A percentile compares a stretch with the other conserved stretches of the same genome.
phyloP scores from a whole-genome alignment of 257 asterid species.

The Linderniella brevidens region DNA sequence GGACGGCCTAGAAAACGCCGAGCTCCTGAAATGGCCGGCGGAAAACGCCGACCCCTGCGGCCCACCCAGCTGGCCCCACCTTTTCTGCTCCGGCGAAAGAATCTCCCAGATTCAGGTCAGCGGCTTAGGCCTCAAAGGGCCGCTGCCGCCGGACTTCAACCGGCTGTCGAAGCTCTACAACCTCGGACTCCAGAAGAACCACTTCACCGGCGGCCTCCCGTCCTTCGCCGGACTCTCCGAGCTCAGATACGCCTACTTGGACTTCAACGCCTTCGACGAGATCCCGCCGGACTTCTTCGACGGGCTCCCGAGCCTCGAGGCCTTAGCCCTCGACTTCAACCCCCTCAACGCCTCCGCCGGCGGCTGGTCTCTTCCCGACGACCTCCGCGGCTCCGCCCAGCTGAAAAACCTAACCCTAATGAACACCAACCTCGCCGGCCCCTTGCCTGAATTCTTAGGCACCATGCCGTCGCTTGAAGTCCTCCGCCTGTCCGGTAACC shows the following conservation, averaged over 20 bases:
- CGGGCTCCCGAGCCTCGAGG: conserved; percentile 67
- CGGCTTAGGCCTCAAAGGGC: conserved; percentile 59
- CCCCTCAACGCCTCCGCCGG: conserved; percentile 46
- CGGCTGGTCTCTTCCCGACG: conserved; percentile 65
- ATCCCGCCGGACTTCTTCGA: conserved; percentile 68
- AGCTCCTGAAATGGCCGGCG: conserved; percentile 63
- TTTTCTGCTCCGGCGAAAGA: conserved; percentile 34
- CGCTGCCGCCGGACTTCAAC: conserved; percentile 54
- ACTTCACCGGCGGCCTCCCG: conserved; percentile 57
- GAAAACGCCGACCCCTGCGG: conserved; percentile 64
- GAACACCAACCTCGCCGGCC: conserved; percentile 49
- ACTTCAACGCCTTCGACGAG: conserved; percentile 50
- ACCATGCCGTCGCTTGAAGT: conserved; percentile 60
- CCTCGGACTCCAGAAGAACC: conserved; percentile 59
- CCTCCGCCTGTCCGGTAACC: conserved; percentile 38
- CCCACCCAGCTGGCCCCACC: conserved; percentile 62
- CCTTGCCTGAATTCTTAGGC: conserved; percentile 65
- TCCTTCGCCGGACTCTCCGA: conserved; percentile 54
- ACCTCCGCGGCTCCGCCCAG: conserved; percentile 43
- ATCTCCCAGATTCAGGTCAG: conserved; percentile 80
- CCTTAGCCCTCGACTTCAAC: conserved; percentile 52
- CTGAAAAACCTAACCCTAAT: conserved; percentile 50
- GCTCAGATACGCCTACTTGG: conserved; percentile 58
- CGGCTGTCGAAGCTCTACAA: conserved; percentile 36
- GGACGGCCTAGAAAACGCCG: conserved; percentile 48